Conservation (phyloP, 805 yeast genomes). For the Kazachstania africana region DNA sequence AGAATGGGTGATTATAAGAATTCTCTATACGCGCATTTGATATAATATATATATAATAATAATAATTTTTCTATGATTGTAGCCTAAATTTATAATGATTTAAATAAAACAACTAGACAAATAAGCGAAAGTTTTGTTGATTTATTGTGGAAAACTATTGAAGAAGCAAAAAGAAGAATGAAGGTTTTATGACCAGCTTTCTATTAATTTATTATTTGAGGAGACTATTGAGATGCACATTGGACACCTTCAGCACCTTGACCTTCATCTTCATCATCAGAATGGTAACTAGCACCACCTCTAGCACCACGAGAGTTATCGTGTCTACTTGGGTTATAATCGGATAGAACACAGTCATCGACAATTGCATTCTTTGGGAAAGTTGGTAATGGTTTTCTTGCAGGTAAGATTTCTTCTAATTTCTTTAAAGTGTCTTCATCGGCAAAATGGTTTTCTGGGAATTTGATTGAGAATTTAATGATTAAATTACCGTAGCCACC, state of each 20-base stretch:
- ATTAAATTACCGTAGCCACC: conserved; percentile 85
- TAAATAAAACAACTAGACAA: too few species aligned
- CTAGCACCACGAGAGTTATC: conserved; percentile 29
- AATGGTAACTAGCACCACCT: conserved; percentile 32
- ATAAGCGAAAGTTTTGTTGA: too few species aligned
- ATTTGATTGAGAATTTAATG: conserved; percentile 74
- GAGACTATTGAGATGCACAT: conserved; percentile 77
- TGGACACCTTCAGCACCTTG: conserved; percentile 33
- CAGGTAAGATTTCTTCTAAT: conserved; percentile 69
- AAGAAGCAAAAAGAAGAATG: background rate
- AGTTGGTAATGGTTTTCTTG: conserved; percentile 41
- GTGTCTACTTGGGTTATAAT: conserved; percentile 56
- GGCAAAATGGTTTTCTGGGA: conserved; percentile 71
- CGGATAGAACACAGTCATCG: conserved; percentile 69
- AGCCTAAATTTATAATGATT: too few species aligned
- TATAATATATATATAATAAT: background rate
- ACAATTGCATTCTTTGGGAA: conserved; percentile 66
- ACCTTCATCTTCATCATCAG: conserved; percentile 45
- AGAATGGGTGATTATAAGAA: too few species aligned
- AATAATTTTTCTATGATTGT: too few species aligned
- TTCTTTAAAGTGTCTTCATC: conserved; percentile 60
- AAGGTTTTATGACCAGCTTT: too few species aligned
- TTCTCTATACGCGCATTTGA: too few species aligned
- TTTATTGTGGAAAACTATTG: background rate
- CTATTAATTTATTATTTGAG: too few species aligned